Evolutionary conservation across 2,329 filamentous ascomycete genomes (phyloP).

Genomic region (Trichoderma cornu-damae): DNA sequence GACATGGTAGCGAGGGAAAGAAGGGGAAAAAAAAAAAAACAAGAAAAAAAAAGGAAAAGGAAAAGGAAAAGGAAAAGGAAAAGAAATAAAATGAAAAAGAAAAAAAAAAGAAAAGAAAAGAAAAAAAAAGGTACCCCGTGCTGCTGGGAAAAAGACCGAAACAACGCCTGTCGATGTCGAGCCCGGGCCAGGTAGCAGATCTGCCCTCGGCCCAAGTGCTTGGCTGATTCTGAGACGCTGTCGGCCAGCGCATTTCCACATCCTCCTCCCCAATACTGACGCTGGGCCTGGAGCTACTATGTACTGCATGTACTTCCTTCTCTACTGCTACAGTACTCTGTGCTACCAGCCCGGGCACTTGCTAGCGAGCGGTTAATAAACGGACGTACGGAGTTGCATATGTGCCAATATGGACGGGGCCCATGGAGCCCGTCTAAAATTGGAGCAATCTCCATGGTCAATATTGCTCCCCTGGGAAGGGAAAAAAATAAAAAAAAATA

Average conservation of each 20-base stretch:
- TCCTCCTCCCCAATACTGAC: conserved; percentile 6
- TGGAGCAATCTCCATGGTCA: conserved; percentile 14
- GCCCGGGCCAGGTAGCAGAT: conserved; percentile 6
- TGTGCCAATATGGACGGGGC: background rate
- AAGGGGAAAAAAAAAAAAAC: too few species aligned
- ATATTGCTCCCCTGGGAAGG: background rate
- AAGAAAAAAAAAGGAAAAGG: background rate
- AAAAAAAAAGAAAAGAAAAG: too few species aligned
- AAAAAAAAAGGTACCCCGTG: background rate
- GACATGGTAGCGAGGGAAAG: conserved; percentile 1
- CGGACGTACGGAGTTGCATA: too few species aligned
- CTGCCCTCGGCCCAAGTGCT: conserved; percentile 6
- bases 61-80: too few species aligned
- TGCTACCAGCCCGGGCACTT: background rate
- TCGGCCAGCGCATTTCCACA: conserved; percentile 13
- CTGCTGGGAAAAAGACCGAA: background rate
- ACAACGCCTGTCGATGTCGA: conserved; percentile 7
- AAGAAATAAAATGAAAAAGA: too few species aligned
- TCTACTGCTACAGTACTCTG: too few species aligned
- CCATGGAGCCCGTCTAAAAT: conserved; percentile 17
- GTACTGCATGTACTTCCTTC: too few species aligned
- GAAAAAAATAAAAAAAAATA: background rate
- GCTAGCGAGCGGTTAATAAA: too few species aligned
- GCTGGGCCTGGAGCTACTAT: background rate
- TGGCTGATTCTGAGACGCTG: conserved; percentile 11